Evolutionary conservation across 2,329 filamentous ascomycete species (phyloP).

Genomic region (Colletotrichum graminicola): DNA sequence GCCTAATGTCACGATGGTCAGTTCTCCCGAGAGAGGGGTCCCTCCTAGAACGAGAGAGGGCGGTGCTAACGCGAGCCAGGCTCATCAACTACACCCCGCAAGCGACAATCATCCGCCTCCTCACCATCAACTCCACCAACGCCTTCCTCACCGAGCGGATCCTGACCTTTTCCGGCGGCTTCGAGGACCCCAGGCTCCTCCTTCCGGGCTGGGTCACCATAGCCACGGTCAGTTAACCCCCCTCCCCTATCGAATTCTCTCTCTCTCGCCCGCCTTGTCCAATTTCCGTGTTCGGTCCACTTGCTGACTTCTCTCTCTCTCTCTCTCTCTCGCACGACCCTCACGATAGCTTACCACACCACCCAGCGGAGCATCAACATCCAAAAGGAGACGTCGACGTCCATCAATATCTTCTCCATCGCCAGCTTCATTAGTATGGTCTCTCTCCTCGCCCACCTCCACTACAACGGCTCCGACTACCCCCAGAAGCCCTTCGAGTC

Average conservation of each 20-base stretch:
- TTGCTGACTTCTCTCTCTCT: constrained; percentile 8
- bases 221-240: constrained; percentile 68
- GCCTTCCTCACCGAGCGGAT: constrained; percentile 81
- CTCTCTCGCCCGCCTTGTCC: not conserved
- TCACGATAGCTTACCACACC: constrained; percentile 81
- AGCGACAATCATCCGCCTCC: constrained; percentile 83
- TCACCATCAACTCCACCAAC: constrained; percentile 80
- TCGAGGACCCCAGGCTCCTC: constrained; percentile 76
- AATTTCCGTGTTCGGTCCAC: not conserved
- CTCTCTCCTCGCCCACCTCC: constrained; percentile 74
- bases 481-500: constrained; percentile 63
- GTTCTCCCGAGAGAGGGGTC: not conserved
- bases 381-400: constrained; percentile 81
- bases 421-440: constrained; percentile 83
- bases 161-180: constrained; percentile 77
- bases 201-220: constrained; percentile 84
- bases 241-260: not conserved
- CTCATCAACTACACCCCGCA: constrained; percentile 86
- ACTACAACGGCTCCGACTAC: constrained; percentile 72
- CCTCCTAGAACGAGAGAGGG: not conserved
- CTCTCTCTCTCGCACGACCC: constrained; percentile 57
- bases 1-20: constrained; percentile 85
- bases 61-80: constrained; percentile 58
- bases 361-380: constrained; percentile 85
- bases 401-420: constrained; percentile 81